A percentile compares a stretch with the other conserved stretches of the same genome.
Conservation (phyloP, 2,329 filamentous ascomycete genomes). For the Paradendryphiella salina region DNA sequence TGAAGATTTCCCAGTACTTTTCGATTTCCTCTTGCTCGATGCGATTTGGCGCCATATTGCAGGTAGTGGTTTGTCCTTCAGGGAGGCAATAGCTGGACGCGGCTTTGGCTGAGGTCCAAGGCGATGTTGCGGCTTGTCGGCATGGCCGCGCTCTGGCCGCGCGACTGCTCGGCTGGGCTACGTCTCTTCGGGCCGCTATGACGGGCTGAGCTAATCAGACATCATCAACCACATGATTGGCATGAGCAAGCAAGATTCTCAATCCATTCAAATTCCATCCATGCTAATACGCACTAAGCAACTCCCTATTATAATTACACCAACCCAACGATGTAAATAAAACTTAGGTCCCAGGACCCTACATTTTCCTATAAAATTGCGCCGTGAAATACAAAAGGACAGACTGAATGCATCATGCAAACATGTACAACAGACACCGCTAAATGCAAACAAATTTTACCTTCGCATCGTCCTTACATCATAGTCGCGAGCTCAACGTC, state of each 20-base stretch:
- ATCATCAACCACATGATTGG: background rate
- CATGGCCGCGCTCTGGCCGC: constrained; percentile 21
- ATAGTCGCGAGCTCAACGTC: constrained; percentile 92
- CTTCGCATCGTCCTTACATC: constrained; percentile 55
- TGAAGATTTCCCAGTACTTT: constrained; percentile 80
- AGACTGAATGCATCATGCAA: constrained; percentile 17
- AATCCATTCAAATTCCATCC: background rate
- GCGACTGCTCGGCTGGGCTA: constrained; percentile 9
- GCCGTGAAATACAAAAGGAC: constrained; percentile 11
- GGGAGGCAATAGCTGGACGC: background rate
- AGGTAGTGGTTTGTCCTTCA: background rate
- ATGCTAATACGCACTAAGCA: constrained; percentile 1
- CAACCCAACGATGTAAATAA: constrained; percentile 7
- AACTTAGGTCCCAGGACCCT: constrained; percentile 5
- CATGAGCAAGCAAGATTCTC: background rate
- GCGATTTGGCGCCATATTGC: constrained; percentile 51
- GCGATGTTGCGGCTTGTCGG: constrained; percentile 13
- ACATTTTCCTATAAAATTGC: constrained; percentile 12
- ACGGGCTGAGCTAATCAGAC: background rate
- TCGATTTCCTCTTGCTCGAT: constrained; percentile 76
- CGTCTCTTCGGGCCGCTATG: constrained; percentile 5
- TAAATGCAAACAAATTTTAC: constrained; percentile 23
- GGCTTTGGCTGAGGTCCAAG: constrained; percentile 1
- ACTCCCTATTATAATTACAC: constrained; percentile 8
- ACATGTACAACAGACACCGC: constrained; percentile 21